Percentiles rank a stretch among this genome's conserved stretches.
Evolutionary conservation across 192 early-diverging fungal species (phyloP).

Genomic region (Borealophlyctis nickersoniae): DNA sequence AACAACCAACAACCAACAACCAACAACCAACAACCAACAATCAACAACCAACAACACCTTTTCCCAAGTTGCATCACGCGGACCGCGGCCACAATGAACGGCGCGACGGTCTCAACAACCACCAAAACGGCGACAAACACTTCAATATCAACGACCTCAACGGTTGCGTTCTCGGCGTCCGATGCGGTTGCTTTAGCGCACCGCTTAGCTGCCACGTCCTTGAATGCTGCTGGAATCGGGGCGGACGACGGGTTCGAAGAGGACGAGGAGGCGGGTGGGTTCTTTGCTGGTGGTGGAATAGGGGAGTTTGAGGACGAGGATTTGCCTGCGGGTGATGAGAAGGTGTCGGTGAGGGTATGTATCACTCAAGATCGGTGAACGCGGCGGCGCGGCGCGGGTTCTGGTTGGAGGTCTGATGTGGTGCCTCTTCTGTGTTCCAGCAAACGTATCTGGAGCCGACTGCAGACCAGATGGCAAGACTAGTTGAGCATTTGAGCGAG

Average conservation of each 20-base stretch:
- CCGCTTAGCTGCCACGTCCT: conserved; percentile 23
- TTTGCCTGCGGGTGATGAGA: neutral
- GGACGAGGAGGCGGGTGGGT: neutral
- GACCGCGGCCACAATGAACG: too few relatives aligned
- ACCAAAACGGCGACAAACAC: too few relatives aligned
- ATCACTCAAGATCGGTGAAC: too few relatives aligned
- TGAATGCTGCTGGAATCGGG: conserved; percentile 10
- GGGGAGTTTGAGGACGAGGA: neutral
- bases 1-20: too few relatives aligned
- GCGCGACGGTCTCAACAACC: too few relatives aligned
- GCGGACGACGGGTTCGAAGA: conserved; percentile 1
- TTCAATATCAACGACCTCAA: too few relatives aligned
- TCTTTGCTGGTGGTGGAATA: conserved; percentile 3
- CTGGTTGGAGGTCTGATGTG: too few relatives aligned
- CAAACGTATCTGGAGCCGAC: conserved; percentile 2
- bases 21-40: too few relatives aligned
- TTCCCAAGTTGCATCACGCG: too few relatives aligned
- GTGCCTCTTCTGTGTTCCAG: neutral
- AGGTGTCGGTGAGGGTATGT: too few relatives aligned
- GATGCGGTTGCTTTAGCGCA: conserved; percentile 32
- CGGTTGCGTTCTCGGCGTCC: conserved; percentile 14
- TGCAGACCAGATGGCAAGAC: neutral
- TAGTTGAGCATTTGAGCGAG: conserved; percentile 3
- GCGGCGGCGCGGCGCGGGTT: too few relatives aligned
- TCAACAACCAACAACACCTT: too few relatives aligned